Base-by-base conservation (phyloP, 768 basidiomycete genomes). In the Peribolospora kevripleyi region DNA sequence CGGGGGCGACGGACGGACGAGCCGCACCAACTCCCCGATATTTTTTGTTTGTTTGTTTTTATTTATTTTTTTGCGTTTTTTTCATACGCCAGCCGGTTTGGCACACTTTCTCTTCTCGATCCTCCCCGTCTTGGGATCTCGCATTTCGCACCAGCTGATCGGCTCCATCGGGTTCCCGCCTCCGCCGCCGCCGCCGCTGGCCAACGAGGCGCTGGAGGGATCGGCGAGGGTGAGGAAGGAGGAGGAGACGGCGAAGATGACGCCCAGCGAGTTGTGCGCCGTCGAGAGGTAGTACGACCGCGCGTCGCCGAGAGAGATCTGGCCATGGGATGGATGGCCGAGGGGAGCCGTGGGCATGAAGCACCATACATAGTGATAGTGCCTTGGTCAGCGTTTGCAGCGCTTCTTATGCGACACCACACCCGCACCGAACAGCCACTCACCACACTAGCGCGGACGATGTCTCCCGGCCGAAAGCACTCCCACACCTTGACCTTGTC, bases 251-350 rank as follows among this genome's bases (percentile, higher is more conserved):
- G 86, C 87, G 65, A 84, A 88, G 53, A 90, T 81, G 7, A 91
- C 87, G 0, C 88, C 87, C 3, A 91, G 75, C 60, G 88, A 81
- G 65, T 88, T 88, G 46, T 83, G 72, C 6, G 83, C 87, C 3
- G 87, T 91, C 0, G 86, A 84, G 39, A 91, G 74, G 70, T 85
- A 90, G 68, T 91, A 91, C 61, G 81, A 85, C 48, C 84, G 77
- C 37, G 86, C 79, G 67, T 91, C 87, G 7, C 87, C 88, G 37
- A 93, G 72, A 13, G 87, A 90, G 51, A 90, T 84, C 87, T 90
- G 57, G 5, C 25, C 25, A 25, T 25, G 25, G 36, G 50, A 37
- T 9, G 3, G 3, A 50, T 7, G 11, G 38, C 14, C 50, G 42
- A 48, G 42, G 51, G 13, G 37, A 46, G 4, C 14, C n/a, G n/a